Conservation (phyloP, 2,329 filamentous ascomycete genomes). For the Camillea tinctor region DNA sequence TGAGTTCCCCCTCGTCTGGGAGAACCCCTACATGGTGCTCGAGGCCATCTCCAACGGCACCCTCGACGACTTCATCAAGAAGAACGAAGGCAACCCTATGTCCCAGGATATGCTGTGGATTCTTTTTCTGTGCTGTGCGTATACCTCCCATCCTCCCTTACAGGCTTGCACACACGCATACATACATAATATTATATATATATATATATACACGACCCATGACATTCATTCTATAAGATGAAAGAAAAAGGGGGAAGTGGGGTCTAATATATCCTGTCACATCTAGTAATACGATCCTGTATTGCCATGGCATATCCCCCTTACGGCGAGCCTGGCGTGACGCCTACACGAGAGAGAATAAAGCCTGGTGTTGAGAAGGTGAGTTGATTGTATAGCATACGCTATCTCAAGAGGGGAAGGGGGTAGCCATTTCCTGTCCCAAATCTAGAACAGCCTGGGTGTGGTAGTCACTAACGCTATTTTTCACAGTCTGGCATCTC, state of each 20-base stretch:
- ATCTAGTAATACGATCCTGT: not conserved
- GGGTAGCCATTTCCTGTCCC: not conserved
- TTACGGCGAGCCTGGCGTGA: not conserved
- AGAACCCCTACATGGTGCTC: not conserved
- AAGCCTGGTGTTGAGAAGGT: not conserved
- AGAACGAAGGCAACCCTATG: not conserved
- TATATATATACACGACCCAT: not conserved
- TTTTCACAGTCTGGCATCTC: not conserved
- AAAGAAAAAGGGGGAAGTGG: not conserved
- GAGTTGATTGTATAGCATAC: not conserved
- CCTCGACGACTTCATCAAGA: not conserved
- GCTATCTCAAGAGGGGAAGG: not conserved
- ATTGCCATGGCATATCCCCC: not conserved
- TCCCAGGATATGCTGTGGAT: not conserved
- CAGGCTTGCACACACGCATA: too few relatives aligned
- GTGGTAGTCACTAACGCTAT: not conserved
- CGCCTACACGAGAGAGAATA: not conserved
- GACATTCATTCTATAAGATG: not conserved
- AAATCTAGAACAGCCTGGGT: not conserved
- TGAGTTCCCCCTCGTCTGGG: not conserved
- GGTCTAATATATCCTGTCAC: not conserved
- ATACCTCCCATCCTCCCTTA: not conserved
- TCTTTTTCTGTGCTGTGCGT: not conserved
- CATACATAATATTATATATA: too few relatives aligned
- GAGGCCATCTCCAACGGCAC: not conserved